Evolutionary conservation across 306 rosid species (phyloP), one percentile per base, ranked within the genome.

Genomic region (Neltuma alba): DNA sequence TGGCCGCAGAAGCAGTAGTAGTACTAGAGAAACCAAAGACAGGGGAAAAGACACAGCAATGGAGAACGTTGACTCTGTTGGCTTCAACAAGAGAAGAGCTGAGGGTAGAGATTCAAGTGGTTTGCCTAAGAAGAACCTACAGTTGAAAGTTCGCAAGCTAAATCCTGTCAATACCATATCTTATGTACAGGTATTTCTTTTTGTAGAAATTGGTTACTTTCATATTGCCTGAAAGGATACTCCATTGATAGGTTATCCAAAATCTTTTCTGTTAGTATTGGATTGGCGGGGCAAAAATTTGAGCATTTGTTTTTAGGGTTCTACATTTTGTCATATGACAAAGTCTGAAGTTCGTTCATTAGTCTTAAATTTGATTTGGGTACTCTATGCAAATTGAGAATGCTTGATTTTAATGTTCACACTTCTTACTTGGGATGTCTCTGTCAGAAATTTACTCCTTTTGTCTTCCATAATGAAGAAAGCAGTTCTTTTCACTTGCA

Each of bases 51-150:
- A 70, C 45, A 28, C 20, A 55, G 34, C 37, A 37, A 84, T 84
- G 87, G 89, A 83, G 70, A 82, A 84, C n/a, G 36, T 78, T 33
- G 81, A 86, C 50, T 54, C 87, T 25, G 27, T 36, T 74, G 84
- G 81, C 11, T 89, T 84, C 81, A 89, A 91, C 75, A 91, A 89
- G 89, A 80, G 87, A 76, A 91, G 90, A 68, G 89, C 91, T 0
- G 90, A 89, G 78, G 91, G 91, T 14, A 57, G 76, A 75, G 93
- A 86, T 52, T 84, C 85, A 79, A 70, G 0, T 28, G 93, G 83
- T 62, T 67, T 77, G 30, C 83, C 91, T 42, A 82, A 70, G 84
- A 90, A 80, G 87, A 74, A 34, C 41, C 89, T 86, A 0, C 89
- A 83, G 63, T 76, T 83, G 63, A 86, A 82, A 83, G 79, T 38